Percentiles rank a stretch among this genome's conserved stretches.
phyloP scores from a whole-genome alignment of 2,329 filamentous ascomycete species.

The Teratosphaeria epicoccoides region DNA sequence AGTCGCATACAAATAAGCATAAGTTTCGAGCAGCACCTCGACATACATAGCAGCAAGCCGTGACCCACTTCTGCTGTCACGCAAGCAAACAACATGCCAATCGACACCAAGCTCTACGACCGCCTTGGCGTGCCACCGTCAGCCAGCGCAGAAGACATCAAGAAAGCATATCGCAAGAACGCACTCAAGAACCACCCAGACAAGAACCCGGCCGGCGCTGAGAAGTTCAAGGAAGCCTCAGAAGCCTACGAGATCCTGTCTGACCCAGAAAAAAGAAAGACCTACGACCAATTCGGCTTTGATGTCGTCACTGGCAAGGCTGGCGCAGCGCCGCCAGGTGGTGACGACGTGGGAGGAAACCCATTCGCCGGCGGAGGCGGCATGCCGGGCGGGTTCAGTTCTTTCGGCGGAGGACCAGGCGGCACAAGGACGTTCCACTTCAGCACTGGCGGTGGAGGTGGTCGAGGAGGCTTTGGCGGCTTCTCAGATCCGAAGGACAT shows the following conservation, averaged over 20 bases:
- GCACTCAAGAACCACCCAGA: conserved; percentile 81
- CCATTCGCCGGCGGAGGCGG: conserved; percentile 36
- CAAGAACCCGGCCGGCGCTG: conserved; percentile 80
- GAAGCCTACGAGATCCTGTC: conserved; percentile 97
- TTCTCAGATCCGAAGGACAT: conserved; percentile 78
- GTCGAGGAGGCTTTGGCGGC: conserved; percentile 55
- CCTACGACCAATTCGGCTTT: conserved; percentile 88
- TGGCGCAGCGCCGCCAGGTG: conserved; percentile 43
- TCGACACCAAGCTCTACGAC: conserved; percentile 94
- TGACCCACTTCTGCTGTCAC: neutral
- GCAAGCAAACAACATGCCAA: conserved; percentile 55
- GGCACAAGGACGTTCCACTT: conserved; percentile 54
- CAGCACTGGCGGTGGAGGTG: conserved; percentile 43
- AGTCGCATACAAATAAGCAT: neutral
- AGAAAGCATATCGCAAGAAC: conserved; percentile 86
- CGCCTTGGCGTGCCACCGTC: conserved; percentile 66
- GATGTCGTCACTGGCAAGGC: conserved; percentile 57
- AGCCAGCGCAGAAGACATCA: conserved; percentile 86
- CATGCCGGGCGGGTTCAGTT: conserved; percentile 51
- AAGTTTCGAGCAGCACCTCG: neutral
- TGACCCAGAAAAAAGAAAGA: conserved; percentile 91
- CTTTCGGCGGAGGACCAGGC: conserved; percentile 36
- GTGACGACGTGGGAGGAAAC: conserved; percentile 40
- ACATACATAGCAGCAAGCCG: neutral
- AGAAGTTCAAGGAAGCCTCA: conserved; percentile 97